These are phyloP conservation scores for Miscanthus lutarioriparius DNA, from an alignment of 176 grass and related monocot species.

Conservation along the genomic window DNA sequence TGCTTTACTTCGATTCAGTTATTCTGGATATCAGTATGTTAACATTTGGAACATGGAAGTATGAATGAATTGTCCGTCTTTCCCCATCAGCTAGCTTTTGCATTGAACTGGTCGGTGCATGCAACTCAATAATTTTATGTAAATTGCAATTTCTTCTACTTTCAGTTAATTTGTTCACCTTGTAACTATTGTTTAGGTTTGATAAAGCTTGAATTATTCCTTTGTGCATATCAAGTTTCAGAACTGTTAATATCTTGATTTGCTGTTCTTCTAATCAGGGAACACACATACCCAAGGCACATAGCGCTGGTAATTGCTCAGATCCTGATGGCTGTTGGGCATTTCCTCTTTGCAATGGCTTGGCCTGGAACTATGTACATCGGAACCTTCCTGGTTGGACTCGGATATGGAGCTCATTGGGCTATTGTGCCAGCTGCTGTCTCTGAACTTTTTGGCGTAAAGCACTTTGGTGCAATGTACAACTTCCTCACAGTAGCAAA, in stretches of 20 bases:
- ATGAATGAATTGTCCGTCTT: not conserved
- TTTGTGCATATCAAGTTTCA: not conserved
- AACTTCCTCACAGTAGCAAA: conserved; percentile 91
- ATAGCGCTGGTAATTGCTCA: conserved; percentile 64
- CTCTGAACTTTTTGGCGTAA: conserved; percentile 80
- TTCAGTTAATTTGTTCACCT: not conserved
- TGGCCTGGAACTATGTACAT: conserved; percentile 90
- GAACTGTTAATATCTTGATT: conserved; percentile 20
- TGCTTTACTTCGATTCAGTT: conserved; percentile 5
- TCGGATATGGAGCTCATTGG: conserved; percentile 87
- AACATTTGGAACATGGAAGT: not conserved
- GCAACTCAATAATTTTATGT: not conserved
- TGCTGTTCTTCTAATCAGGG: conserved; percentile 46
- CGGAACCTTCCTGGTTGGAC: conserved; percentile 71
- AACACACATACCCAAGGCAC: conserved; percentile 70
- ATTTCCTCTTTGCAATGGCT: conserved; percentile 90
- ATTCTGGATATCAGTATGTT: not conserved
- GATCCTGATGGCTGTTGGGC: conserved; percentile 62
- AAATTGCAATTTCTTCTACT: conserved; percentile 23
- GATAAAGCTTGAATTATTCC: conserved; percentile 18
- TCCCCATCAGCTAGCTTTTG: not conserved
- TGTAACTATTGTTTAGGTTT: not conserved
- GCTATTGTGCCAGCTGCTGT: conserved; percentile 71
- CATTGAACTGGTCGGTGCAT: not conserved
- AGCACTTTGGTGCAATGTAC: conserved; percentile 82